phyloP scores from a whole-genome alignment of 2,329 filamentous ascomycete species.

The Laburnicola sp. region DNA sequence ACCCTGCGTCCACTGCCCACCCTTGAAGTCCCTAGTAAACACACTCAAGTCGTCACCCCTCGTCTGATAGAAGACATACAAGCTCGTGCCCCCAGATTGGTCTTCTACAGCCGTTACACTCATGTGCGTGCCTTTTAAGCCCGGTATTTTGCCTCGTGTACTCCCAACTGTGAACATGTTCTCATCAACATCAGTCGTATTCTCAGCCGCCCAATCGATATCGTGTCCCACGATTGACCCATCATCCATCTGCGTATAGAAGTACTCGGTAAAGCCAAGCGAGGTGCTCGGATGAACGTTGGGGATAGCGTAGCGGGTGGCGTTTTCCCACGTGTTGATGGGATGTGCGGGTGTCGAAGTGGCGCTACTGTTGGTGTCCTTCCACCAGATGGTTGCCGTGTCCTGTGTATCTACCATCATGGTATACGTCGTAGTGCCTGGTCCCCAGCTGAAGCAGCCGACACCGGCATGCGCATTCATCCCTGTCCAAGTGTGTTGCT shows the following conservation, averaged over 20 bases:
- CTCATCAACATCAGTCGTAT: conserved; percentile 36
- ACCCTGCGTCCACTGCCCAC: conserved; percentile 38
- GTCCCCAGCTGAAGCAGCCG: conserved; percentile 50
- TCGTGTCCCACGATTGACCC: conserved; percentile 46
- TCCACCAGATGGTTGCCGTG: conserved; percentile 49
- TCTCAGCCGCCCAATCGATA: conserved; percentile 45
- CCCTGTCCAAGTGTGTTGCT: conserved; percentile 43
- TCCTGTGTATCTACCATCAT: conserved; percentile 48
- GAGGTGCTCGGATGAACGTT: conserved; percentile 46
- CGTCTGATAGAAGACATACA: conserved; percentile 41
- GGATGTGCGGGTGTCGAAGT: conserved; percentile 38
- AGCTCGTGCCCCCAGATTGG: conserved; percentile 22
- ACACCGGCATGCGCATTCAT: conserved; percentile 51
- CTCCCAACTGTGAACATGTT: conserved; percentile 41
- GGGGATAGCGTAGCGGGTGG: conserved; percentile 32
- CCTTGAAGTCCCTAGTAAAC: conserved; percentile 29
- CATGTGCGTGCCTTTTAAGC: conserved; percentile 47
- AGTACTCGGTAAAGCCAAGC: conserved; percentile 48
- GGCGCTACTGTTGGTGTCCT: conserved; percentile 45
- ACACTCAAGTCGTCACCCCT: conserved; percentile 34
- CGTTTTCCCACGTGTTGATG: conserved; percentile 46
- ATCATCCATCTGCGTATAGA: conserved; percentile 47
- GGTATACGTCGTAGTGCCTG: conserved; percentile 45
- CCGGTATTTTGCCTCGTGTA: conserved; percentile 29
- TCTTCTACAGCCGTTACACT: conserved; percentile 44